These are phyloP conservation scores for Diaporthe citri DNA, from an alignment of 2,329 filamentous ascomycete species.

Conservation along the genomic window DNA sequence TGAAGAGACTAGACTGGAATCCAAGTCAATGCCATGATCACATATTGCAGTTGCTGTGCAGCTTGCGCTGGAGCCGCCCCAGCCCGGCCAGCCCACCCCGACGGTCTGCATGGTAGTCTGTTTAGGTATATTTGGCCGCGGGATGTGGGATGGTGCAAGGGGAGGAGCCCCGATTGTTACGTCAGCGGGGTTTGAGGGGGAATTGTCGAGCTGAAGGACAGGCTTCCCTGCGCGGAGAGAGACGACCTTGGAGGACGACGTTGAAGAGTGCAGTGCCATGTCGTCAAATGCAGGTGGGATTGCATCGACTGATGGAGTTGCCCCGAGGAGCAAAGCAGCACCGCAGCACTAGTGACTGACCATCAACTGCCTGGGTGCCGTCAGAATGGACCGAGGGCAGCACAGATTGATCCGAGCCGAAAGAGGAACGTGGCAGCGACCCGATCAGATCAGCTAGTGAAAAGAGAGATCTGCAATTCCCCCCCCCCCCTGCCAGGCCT, in stretches of 20 bases:
- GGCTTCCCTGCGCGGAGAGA: background rate
- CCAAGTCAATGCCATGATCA: constrained; percentile 3
- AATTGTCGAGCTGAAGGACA: constrained; percentile 3
- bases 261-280: no score
- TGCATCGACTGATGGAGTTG: background rate
- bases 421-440: constrained; percentile 7
- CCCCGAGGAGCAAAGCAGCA: constrained; percentile 2
- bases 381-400: constrained; percentile 3
- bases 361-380: background rate
- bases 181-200: constrained; percentile 33
- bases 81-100: background rate
- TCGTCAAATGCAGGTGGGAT: background rate
- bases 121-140: background rate
- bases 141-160: background rate
- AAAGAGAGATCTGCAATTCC: constrained; percentile 21
- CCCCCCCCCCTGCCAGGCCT: background rate
- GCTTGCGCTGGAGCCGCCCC: background rate
- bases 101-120: background rate
- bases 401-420: constrained; percentile 9
- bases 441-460: background rate
- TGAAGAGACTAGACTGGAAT: background rate
- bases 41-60: constrained; percentile 8
- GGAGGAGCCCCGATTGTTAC: constrained; percentile 16
- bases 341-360: background rate
- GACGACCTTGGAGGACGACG: background rate